A percentile compares a stretch with the other conserved stretches of the same genome.
phyloP scores from a whole-genome alignment of 1,284 basidiomycete genomes.

The Entoloma clypeatum region DNA sequence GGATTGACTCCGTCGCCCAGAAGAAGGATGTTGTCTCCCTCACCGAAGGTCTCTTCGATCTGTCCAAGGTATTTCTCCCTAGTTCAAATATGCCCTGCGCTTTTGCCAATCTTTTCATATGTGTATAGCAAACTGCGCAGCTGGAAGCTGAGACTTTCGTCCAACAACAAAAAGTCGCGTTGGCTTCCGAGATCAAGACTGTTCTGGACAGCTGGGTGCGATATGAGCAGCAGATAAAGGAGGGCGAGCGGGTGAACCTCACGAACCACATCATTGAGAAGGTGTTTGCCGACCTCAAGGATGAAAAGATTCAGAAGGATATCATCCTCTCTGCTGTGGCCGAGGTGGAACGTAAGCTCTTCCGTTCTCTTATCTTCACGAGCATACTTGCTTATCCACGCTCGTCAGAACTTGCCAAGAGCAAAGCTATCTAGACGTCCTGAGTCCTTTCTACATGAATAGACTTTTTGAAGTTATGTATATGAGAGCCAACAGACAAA shows the following conservation, averaged over 20 bases:
- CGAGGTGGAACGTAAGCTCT: constrained; percentile 88
- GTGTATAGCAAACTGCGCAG: constrained; percentile 79
- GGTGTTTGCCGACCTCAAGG: constrained; percentile 78
- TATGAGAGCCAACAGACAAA: too few relatives aligned
- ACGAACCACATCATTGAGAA: constrained; percentile 85
- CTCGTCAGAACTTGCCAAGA: constrained; percentile 43
- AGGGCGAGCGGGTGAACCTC: constrained; percentile 92
- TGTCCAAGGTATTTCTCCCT: constrained; percentile 72
- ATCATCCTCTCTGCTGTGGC: constrained; percentile 81
- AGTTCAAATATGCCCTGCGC: neutral
- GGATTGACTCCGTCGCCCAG: constrained; percentile 87
- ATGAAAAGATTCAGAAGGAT: constrained; percentile 93
- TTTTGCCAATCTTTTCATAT: neutral
- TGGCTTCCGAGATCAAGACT: constrained; percentile 88
- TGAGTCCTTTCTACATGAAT: too few relatives aligned
- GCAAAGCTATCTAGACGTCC: constrained; percentile 42
- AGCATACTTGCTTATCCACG: constrained; percentile 5
- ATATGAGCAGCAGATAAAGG: constrained; percentile 95
- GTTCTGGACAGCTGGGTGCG: constrained; percentile 99
- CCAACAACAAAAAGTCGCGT: constrained; percentile 83
- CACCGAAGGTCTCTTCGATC: constrained; percentile 86
- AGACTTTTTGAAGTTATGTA: too few relatives aligned
- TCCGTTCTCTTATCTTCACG: neutral
- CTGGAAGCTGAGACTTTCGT: constrained; percentile 91
- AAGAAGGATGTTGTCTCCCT: constrained; percentile 94